A percentile compares a stretch with the other conserved stretches of the same genome.
Conservation (phyloP, 768 basidiomycete species). For the Cyclocybe cylindracea region DNA sequence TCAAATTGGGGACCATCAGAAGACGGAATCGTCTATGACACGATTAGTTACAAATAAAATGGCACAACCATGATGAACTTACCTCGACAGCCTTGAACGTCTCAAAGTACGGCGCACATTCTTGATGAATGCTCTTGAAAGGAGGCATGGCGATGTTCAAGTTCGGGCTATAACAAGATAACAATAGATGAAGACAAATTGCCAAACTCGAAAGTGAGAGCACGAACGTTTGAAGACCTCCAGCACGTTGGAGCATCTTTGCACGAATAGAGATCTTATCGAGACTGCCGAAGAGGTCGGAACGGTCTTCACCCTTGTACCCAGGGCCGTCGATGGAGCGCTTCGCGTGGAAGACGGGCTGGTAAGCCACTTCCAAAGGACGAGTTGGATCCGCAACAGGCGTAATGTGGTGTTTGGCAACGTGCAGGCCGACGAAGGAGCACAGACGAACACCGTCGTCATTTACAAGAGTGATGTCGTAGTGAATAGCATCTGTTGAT, state of each 20-base stretch:
- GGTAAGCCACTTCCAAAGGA: constrained; percentile 7
- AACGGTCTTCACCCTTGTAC: constrained; percentile 2
- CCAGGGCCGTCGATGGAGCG: background rate
- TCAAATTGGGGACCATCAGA: constrained; percentile 13
- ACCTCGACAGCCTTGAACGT: constrained; percentile 3
- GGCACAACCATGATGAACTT: background rate
- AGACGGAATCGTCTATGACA: background rate
- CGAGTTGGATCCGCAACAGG: constrained; percentile 12
- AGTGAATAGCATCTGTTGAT: constrained; percentile 19
- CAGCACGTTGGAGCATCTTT: constrained; percentile 3
- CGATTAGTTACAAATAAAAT: background rate
- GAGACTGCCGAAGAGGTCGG: constrained; percentile 7
- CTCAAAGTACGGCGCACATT: constrained; percentile 4
- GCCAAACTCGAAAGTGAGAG: too few species aligned
- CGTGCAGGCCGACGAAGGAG: constrained; percentile 12
- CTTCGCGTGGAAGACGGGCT: constrained; percentile 9
- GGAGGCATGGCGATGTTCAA: background rate
- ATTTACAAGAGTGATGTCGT: constrained; percentile 26
- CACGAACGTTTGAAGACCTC: background rate
- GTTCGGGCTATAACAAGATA: background rate
- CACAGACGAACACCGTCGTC: constrained; percentile 21
- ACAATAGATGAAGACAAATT: background rate
- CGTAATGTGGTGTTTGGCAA: constrained; percentile 15
- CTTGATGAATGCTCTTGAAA: background rate
- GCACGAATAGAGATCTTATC: constrained; percentile 9